Percentiles rank a stretch among this genome's conserved stretches.
phyloP scores from a whole-genome alignment of 2,329 filamentous ascomycete species.

The Periconia sp. region DNA sequence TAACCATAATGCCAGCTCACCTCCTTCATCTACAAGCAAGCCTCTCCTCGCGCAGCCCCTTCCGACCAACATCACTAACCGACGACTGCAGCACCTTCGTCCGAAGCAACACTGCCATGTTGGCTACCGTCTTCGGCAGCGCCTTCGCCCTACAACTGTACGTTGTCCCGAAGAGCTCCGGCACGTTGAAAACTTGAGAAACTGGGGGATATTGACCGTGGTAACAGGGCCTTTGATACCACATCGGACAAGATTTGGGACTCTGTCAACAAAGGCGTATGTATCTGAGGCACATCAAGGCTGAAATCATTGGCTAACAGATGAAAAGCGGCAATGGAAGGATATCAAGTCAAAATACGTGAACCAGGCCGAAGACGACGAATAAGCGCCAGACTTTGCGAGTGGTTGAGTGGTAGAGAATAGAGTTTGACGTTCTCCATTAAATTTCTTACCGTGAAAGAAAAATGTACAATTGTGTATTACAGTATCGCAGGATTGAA shows the following conservation, averaged over 20 bases:
- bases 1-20: conserved; percentile 48
- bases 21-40: conserved; percentile 57
- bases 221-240: conserved; percentile 75
- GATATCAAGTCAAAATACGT: conserved; percentile 93
- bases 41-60: conserved; percentile 22
- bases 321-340: conserved; percentile 92
- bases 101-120: conserved; percentile 84
- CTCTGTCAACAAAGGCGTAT: conserved; percentile 81
- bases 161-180: conserved; percentile 40
- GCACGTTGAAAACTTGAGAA: not conserved
- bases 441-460: conserved; percentile 15
- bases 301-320: conserved; percentile 19
- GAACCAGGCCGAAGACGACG: conserved; percentile 67
- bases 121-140: conserved; percentile 79
- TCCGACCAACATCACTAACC: conserved; percentile 25
- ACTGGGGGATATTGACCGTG: conserved; percentile 20
- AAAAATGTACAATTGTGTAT: conserved; percentile 40
- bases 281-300: conserved; percentile 7
- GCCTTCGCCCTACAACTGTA: conserved; percentile 96
- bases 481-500: conserved; percentile 20
- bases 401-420: conserved; percentile 18
- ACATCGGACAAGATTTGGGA: conserved; percentile 88
- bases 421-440: conserved; percentile 9
- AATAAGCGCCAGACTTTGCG: conserved; percentile 22
- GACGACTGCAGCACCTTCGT: conserved; percentile 69